Evolutionary conservation across 108 stramenopile genomes (phyloP), one percentile per base, ranked within the genome.

Genomic region (Skeletonema grethae): DNA sequence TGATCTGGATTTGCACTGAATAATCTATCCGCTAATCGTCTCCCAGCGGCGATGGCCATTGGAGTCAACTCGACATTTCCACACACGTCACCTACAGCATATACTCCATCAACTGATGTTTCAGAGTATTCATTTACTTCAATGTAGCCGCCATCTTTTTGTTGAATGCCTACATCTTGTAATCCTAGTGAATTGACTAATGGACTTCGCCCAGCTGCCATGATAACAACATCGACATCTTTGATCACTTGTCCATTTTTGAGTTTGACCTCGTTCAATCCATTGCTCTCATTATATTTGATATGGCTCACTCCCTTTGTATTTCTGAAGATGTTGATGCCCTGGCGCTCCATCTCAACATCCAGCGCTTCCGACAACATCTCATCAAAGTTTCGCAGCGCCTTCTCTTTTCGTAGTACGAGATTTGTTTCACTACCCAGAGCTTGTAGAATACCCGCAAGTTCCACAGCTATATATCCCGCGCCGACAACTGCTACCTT

Each of bases 401-500:
- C 85, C 55, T 58, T 79, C 16, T 81, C 81, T 39, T 85, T 82
- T 10, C 93, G 80, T 2, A 86, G 66, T 18, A 94, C 87, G 11
- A 97, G 78, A 2, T 84, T 77, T 29, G 92, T 92, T 22, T 97
- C 93, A 13, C 85, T 81, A 29, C 95, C 95, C 28, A 97, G 76
- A 1, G 88, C 89, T 24, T 89, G 72, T 68, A 97, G 75, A 3
- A 97, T 84, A 28, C 97, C 97, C 4, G 95, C 97, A 46, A 97
- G 55, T 77, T 97, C 97, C 30, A 96, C 96, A 28, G 94, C 95
- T 70, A 97, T 96, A 81, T 97, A 97, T 30, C 97, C 97, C 1
- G 87, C 93, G 24, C 97, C 97, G 5, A 96, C 88, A 8, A 97
- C 90, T 0, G 91, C 95, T 4, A 77, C 90, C 70, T 85, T 90